Conservation (phyloP, 225 moss, liverwort and hornwort species). For the Antitrichia curtipendula region DNA sequence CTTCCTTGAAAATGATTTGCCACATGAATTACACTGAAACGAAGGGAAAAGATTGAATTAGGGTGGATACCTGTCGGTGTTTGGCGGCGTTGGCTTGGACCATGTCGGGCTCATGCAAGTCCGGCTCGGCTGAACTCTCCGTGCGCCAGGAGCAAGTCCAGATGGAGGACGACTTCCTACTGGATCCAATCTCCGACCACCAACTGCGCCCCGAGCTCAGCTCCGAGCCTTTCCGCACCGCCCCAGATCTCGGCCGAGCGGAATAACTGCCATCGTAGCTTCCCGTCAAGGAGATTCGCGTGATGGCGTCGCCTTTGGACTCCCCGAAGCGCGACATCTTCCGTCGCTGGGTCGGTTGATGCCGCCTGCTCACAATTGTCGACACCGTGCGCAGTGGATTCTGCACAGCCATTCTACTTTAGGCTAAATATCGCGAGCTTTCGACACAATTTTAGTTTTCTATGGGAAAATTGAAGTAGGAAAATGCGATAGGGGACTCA, state of each 20-base stretch:
- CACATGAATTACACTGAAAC: background rate
- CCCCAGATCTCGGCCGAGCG: background rate
- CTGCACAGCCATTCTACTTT: background rate
- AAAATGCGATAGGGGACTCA: background rate
- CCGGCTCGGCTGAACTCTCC: conserved; percentile 2
- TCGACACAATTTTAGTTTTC: background rate
- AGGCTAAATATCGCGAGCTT: background rate
- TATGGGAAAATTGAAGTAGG: too few relatives aligned
- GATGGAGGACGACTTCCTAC: conserved; percentile 10
- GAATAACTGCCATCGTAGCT: conserved; percentile 22
- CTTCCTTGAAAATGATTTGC: background rate
- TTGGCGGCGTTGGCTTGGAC: background rate
- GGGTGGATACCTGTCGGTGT: conserved; percentile 1
- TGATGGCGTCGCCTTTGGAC: background rate
- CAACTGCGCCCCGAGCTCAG: conserved; percentile 24
- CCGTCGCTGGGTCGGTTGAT: background rate
- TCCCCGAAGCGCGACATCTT: conserved; percentile 6
- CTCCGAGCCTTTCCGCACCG: conserved; percentile 14
- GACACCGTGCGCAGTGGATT: conserved; percentile 39
- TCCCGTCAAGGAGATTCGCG: conserved; percentile 11
- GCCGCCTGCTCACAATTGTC: conserved; percentile 21
- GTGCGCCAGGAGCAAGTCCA: conserved; percentile 26
- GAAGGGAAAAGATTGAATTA: background rate
- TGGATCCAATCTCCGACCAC: conserved; percentile 33
- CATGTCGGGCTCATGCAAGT: conserved; percentile 5